These are phyloP conservation scores for Neohortaea acidophila DNA, from an alignment of 495 filamentous ascomycete genomes.

Conservation along the genomic window DNA sequence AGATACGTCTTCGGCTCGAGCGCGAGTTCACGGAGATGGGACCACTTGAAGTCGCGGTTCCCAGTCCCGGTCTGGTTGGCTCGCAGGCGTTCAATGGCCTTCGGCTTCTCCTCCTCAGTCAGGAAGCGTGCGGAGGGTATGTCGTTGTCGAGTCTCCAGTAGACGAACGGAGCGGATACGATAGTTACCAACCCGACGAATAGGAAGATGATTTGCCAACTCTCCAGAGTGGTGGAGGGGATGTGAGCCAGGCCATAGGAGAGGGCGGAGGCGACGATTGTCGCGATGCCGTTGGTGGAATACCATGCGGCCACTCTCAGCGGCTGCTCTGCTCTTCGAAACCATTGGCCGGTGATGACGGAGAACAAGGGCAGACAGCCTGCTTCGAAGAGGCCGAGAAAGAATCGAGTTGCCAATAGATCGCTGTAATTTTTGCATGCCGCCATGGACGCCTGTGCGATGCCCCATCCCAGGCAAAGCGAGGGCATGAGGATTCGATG, in stretches of 20 bases:
- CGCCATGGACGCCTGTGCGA: constrained; percentile 34
- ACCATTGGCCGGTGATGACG: constrained; percentile 37
- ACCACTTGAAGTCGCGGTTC: constrained; percentile 31
- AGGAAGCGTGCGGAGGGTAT: constrained; percentile 25
- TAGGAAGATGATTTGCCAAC: constrained; percentile 45
- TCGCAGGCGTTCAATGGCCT: constrained; percentile 18
- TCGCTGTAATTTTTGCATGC: constrained; percentile 35
- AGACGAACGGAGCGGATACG: constrained; percentile 30
- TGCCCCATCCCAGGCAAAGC: constrained; percentile 40
- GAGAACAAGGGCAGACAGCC: constrained; percentile 41
- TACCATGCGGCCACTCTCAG: constrained; percentile 37
- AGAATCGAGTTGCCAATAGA: constrained; percentile 38
- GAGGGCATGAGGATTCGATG: constrained; percentile 48
- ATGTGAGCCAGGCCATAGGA: constrained; percentile 42
- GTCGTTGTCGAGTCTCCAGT: constrained; percentile 34
- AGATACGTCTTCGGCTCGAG: constrained; percentile 37
- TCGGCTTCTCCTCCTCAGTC: constrained; percentile 9
- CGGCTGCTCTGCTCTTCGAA: constrained; percentile 36
- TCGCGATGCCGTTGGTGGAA: constrained; percentile 35
- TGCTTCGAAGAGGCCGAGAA: constrained; percentile 42
- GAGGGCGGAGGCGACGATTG: constrained; percentile 33
- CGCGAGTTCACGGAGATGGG: constrained; percentile 33
- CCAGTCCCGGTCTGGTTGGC: constrained; percentile 20
- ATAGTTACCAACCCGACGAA: constrained; percentile 37
- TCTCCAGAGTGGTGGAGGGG: constrained; percentile 32